Evolutionary conservation across 495 filamentous ascomycete species (phyloP), one percentile per base, ranked within the genome.

Genomic region (Echria macrotheca): DNA sequence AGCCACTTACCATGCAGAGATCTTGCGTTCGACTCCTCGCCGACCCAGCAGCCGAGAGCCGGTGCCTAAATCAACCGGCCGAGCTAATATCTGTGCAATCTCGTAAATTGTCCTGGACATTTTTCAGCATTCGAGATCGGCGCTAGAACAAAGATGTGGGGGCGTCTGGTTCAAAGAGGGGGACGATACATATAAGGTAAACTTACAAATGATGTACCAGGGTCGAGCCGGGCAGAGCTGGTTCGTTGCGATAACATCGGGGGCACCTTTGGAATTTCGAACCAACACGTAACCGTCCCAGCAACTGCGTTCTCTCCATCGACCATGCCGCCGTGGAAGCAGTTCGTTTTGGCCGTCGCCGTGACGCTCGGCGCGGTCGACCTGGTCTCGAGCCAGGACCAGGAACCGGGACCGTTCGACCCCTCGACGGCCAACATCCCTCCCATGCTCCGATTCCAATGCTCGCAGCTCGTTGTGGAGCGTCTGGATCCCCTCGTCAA

Each of bases 401-500:
- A 41, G 24, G 38, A 41, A 18, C 53, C 53, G 1, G 48, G 48
- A 29, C 36, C 53, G n/a, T 56, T 56, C 29, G 37, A 56, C 37
- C 48, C 53, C 21, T 11, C 44, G 12, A 56, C 53, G 0, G 48
- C 53, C 32, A 53, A 47, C 40, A 55, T 52, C 46, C 46, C 46
- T 1, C 33, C 46, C 33, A 48, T 48, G 46, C 47, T 70, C 29
- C 68, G 68, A 15, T 70, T 70, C 49, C 57, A 58, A n/a, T 54
- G 56, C 28, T 56, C 56, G 5, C 64, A 64, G 47, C 56, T 71
- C 11, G 54, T 57, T 7, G 50, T 52, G 15, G 77, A 78, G 51
- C 75, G 83, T 49, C 69, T 77, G 46, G 86, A 89, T 59, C 85
- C 85, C 5, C 72, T 87, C 44, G 65, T 83, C 36, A 65, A 63